These are phyloP conservation scores for Vigna trinervia DNA, from an alignment of 306 rosid genomes.

Conservation along the genomic window DNA sequence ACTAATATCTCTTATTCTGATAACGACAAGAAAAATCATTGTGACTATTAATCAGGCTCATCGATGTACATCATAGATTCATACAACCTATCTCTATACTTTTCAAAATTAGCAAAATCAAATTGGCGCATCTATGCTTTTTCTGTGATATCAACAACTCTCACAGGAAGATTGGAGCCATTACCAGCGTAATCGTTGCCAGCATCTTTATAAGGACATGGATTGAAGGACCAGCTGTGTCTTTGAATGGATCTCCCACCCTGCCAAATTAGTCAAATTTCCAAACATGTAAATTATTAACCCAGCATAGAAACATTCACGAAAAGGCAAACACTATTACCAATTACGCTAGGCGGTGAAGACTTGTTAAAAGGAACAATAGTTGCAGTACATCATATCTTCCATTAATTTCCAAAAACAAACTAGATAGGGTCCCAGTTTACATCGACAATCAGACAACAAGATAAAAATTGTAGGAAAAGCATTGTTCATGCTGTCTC, in stretches of 20 bases:
- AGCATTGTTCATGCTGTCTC: conserved; percentile 1
- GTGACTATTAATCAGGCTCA: conserved; percentile 55
- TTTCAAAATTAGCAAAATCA: conserved; percentile 61
- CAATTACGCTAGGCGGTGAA: conserved; percentile 10
- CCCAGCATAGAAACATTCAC: conserved; percentile 23
- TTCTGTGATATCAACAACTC: conserved; percentile 49
- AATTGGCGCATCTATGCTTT: conserved; percentile 46
- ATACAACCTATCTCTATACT: conserved; percentile 58
- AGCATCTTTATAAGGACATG: conserved; percentile 99
- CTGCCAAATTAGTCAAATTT: conserved; percentile 53
- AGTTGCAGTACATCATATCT: background rate
- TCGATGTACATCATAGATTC: conserved; percentile 57
- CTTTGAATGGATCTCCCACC: conserved; percentile 98
- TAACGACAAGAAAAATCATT: conserved; percentile 44
- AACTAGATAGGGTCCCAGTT: background rate
- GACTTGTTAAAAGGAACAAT: no score
- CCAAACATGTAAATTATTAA: conserved; percentile 25
- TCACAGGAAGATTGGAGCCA: conserved; percentile 99
- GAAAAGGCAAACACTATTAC: conserved; percentile 6
- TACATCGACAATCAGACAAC: background rate
- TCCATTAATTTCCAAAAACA: background rate
- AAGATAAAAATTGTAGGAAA: background rate
- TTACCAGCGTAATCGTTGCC: conserved; percentile 90
- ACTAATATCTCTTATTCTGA: conserved; percentile 48
- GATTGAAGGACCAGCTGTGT: conserved; percentile 98